These are phyloP conservation scores for Polyporus arcularius DNA, from an alignment of 768 basidiomycete genomes.

Conservation along the genomic window DNA sequence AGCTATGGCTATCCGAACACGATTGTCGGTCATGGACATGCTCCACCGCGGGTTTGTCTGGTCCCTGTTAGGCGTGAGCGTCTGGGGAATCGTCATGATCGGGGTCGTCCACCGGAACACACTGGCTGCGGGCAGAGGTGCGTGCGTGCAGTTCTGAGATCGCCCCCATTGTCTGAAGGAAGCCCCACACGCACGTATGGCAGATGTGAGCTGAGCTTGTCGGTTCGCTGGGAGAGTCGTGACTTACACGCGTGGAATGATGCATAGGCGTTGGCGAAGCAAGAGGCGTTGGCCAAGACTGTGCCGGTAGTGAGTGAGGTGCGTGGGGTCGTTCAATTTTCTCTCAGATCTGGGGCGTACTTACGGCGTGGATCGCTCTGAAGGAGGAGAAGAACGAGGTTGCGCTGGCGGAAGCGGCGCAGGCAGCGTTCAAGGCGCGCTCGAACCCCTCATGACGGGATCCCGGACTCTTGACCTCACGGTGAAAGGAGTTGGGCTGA, in stretches of 20 bases:
- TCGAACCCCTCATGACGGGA: background rate
- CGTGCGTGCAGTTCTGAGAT: slow-evolving; percentile 20
- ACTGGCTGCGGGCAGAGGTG: slow-evolving; percentile 57
- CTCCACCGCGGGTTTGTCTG: slow-evolving; percentile 58
- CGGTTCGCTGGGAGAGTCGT: background rate
- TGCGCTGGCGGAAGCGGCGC: slow-evolving; percentile 14
- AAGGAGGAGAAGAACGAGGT: slow-evolving; percentile 13
- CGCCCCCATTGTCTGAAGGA: no score
- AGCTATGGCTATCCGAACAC: slow-evolving; percentile 15
- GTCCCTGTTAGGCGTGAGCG: slow-evolving; percentile 51
- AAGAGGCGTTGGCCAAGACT: slow-evolving; percentile 6
- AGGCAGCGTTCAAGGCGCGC: slow-evolving; percentile 14
- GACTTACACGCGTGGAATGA: no score
- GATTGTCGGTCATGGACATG: slow-evolving; percentile 43
- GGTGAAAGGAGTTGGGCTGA: no score
- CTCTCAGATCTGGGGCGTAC: no score
- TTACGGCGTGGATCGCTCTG: no score
- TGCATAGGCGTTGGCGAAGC: slow-evolving; percentile 16
- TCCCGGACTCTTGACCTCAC: no score
- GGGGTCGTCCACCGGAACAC: slow-evolving; percentile 56
- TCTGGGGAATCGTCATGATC: slow-evolving; percentile 55
- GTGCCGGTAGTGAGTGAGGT: no score
- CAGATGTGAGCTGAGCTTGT: no score
- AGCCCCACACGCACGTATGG: no score
- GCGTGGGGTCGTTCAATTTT: no score